Evolutionary conservation across 208 protist species (phyloP), one percentile per base, ranked within the genome.

Genomic region (Leishmania martiniquensis): DNA sequence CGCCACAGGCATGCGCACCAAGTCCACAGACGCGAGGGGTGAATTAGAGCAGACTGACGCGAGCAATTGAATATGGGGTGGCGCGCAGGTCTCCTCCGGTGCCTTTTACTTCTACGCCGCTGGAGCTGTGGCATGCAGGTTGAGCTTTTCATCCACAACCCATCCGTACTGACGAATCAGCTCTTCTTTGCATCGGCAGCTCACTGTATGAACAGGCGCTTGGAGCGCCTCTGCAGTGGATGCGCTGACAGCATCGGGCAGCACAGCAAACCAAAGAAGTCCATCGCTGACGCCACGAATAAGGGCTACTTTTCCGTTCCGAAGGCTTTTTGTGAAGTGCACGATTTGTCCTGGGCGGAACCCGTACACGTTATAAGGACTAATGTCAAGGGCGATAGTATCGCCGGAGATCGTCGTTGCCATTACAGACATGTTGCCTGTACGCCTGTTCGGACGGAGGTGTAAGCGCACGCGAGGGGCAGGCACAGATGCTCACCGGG

Each of bases 81-180:
- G 29, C 34, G 32, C 20, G 13, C 6, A n/a, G n/a, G n/a, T n/a
- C n/a, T n/a, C n/a, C n/a, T n/a, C n/a, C n/a, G n/a, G n/a, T n/a
- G n/a, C n/a, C n/a, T n/a, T n/a, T n/a, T 22, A 17, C 10, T 7
- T n/a, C 32, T 91, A 72, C 29, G 57, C 57, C 49, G 39, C 9
- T 7, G 42, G 59, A 20, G 57, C 13, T 49, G 57, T n/a, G 5
- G 54, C 71, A 54, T 57, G 66, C 6, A 51, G 37, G 78, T 96
- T 96, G 63, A 39, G 44, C 17, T 73, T 76, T 49, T 93, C 84
- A 52, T 97, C 91, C 22, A 94, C 55, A 57, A 94, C 86, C 91
- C 93, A 97, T 2, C 93, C 93, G 73, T 95, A 97, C 78, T 97
- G 93, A 22, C 93, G 93, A 74, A 97, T 93, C 54, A 97, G 87